Evolutionary conservation across 2,329 filamentous ascomycete genomes (phyloP), one percentile per base, ranked within the genome.

Genomic region (Ceratocystis huliohia): DNA sequence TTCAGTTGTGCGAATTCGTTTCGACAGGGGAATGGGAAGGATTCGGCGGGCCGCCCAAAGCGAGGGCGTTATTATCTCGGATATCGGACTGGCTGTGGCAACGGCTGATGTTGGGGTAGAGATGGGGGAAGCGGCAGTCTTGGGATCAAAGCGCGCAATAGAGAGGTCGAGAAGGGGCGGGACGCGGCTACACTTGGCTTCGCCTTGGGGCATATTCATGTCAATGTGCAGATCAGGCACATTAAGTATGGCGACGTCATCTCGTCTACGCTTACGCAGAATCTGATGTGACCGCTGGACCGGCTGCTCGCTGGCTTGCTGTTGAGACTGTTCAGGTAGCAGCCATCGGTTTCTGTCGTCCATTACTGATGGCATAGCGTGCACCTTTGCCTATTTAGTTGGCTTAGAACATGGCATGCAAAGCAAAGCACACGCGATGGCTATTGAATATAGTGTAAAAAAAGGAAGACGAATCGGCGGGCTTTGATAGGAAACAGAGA

Each of bases 241-340:
- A 7, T 33, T 15, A 15, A 59, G 63, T 44, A 65, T 53, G n/a
- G 46, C 33, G 22, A 61, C 30, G n/a, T 65, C 63, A 17, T 67
- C 66, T 57, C 59, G 66, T n/a, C 66, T 45, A 22, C 66, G 66
- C 53, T 67, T 67, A 25, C 66, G 63, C 7, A 41, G 63, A 13
- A 48, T 30, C 22, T 30, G 44, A 13, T 45, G 61, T 41, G n/a
- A 15, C 33, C 41, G 25, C 20, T 44, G 59, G n/a, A 13, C 30
- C 8, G 25, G 30, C 20, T 22, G 33, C 6, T 37, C n/a, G 7
- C 45, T n/a, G 33, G 13, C 22, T 25, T 44, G 59, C 41, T 20
- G 59, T 45, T 44, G 30, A 22, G 33, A 20, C 22, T 45, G 61
- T 10, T 63, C 13, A 41, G 41, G 53, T 28, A 33, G 10, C 8